These are phyloP conservation scores for Penicillium sp. DNA, from an alignment of 2,329 filamentous ascomycete genomes.

Conservation along the genomic window DNA sequence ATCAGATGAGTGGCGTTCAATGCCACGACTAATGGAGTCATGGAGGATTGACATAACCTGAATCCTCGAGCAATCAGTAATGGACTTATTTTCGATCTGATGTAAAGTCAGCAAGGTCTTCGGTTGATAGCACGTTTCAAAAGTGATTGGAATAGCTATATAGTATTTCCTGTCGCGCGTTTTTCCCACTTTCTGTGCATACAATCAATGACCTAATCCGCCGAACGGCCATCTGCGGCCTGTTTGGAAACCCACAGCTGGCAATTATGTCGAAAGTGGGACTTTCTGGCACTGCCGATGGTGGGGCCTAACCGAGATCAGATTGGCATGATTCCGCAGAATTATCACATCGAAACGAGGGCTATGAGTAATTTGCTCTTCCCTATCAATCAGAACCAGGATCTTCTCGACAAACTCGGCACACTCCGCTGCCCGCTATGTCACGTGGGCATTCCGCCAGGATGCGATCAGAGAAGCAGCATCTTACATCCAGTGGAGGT, in stretches of 20 bases:
- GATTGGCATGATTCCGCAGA: neutral
- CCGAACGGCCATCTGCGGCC: slow-evolving; percentile 1
- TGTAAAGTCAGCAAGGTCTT: neutral
- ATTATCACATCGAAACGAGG: slow-evolving; percentile 20
- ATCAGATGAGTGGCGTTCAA: too few species aligned
- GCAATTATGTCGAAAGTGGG: neutral
- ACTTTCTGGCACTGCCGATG: neutral
- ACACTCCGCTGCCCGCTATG: slow-evolving; percentile 20
- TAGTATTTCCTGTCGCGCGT: neutral
- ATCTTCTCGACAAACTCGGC: slow-evolving; percentile 15
- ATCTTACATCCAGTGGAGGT: neutral
- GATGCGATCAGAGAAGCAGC: neutral
- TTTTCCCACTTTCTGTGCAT: neutral
- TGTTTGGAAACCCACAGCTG: slow-evolving; percentile 1
- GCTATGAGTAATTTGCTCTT: slow-evolving; percentile 21
- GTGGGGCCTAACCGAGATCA: slow-evolving; percentile 2
- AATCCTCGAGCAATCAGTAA: too few species aligned
- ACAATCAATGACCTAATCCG: neutral
- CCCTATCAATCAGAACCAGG: neutral
- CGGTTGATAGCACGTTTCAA: neutral
- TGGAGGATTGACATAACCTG: too few species aligned
- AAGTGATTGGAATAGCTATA: neutral
- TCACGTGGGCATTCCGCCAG: slow-evolving; percentile 16
- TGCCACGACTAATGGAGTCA: too few species aligned
- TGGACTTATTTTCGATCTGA: neutral